Percentiles rank a stretch among this genome's conserved stretches.
These are phyloP conservation scores for Hagleromyces aurorensis DNA, from an alignment of 805 yeast species.

Conservation along the genomic window DNA sequence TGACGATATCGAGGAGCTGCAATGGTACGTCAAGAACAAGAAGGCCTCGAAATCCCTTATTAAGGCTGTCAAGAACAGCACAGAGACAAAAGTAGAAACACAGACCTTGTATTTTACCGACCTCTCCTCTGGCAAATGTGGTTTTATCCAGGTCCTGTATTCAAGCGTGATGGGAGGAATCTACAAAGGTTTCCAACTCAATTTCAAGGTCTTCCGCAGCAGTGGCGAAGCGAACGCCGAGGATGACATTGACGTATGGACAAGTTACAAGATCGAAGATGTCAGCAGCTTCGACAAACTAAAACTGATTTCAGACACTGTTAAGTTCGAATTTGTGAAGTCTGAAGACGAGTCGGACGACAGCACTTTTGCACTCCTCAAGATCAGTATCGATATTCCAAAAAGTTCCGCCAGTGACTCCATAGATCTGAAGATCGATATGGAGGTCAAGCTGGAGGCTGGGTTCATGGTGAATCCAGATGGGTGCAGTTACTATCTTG, in stretches of 20 bases:
- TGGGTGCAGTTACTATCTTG: constrained; percentile 61
- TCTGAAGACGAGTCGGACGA: constrained; percentile 6
- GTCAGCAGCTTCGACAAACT: constrained; percentile 13
- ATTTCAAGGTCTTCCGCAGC: constrained; percentile 36
- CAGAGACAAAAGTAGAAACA: constrained; percentile 42
- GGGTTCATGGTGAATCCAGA: constrained; percentile 75
- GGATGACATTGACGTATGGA: constrained; percentile 37
- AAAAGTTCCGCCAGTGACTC: constrained; percentile 3
- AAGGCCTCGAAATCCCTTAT: constrained; percentile 5
- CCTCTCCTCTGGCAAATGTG: constrained; percentile 34
- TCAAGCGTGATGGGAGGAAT: constrained; percentile 44
- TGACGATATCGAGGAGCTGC: constrained; percentile 9
- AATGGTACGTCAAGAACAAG: constrained; percentile 10
- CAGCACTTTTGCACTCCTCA: constrained; percentile 9
- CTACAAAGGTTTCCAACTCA: constrained; percentile 46
- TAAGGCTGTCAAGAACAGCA: constrained; percentile 11
- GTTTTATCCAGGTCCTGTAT: constrained; percentile 47
- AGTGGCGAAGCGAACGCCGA: constrained; percentile 8
- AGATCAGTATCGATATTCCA: constrained; percentile 12
- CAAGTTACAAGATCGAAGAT: constrained; percentile 36
- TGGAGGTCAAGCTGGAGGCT: constrained; percentile 16
- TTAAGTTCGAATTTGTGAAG: constrained; percentile 15
- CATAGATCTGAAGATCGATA: constrained; percentile 12
- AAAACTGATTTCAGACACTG: constrained; percentile 14
- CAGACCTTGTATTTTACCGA: constrained; percentile 49